Evolutionary conservation across 805 yeast species (phyloP), one percentile per base, ranked within the genome.

Genomic region (Nakazawaea molendinolei): DNA sequence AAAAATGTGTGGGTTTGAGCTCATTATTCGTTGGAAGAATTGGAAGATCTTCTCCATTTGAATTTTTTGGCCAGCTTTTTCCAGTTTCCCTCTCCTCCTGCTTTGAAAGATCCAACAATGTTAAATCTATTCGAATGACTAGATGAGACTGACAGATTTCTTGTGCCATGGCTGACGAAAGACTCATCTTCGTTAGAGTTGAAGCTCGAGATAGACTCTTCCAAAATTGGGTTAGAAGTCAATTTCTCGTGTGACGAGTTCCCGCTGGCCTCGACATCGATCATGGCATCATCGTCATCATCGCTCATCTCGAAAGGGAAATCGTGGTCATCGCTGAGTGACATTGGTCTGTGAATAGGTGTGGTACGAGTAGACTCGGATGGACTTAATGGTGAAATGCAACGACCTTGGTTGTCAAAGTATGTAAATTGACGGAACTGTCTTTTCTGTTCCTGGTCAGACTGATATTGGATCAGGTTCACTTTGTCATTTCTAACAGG

Each of bases 11-110:
- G 8, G 9, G 10, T 22, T 8, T 8, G 10, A 22, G 23, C 7
- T 15, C 8, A 8, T 27, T 19, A 23, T 14, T 26, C 39, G 19
- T 12, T 30, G 16, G 36, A 32, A 8, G 37, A 33, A 17, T 44
- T 49, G 2, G 61, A 54, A 10, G 51, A 41, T 22, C 61, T 41
- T 40, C 56, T 50, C 59, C 58, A 51, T 29, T 47, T 51, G n/a
- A 55, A 43, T 32, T 52, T 55, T 25, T 45, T 51, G 17, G 36
- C 44, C 33, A 33, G 33, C 26, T 38, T 41, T 26, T 38, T 41
- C 44, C 44, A 41, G 23, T 30, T 38, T 6, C 41, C 37, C 16
- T 41, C 44, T 30, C 31, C 33, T 9, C 16, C 13, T n/a, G n/a
- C n/a, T 23, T 37, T 37, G n/a, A 37, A 28, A 9, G 36, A 31